phyloP scores from a whole-genome alignment of 1,139 yeast species.

The Suhomyces coccinellae region DNA sequence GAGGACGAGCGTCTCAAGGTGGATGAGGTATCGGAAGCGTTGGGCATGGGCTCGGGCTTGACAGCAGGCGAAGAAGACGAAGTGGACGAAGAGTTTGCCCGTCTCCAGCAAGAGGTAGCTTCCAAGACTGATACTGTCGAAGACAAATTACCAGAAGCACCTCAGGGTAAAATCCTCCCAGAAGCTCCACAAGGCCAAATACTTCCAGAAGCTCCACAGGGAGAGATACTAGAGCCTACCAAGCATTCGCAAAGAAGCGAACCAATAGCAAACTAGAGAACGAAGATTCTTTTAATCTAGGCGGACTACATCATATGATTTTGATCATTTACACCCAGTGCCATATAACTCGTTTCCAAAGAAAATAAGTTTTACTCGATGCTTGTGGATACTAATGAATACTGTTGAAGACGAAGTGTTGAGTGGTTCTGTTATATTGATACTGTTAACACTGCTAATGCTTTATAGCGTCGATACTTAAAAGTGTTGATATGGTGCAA shows the following conservation, averaged over 20 bases:
- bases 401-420: no score
- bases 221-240: conserved; percentile 4
- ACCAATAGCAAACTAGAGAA: conserved; percentile 1
- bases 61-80: conserved; percentile 61
- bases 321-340: no score
- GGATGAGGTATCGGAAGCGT: conserved; percentile 55
- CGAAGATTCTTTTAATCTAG: no score
- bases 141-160: conserved; percentile 17
- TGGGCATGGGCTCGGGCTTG: conserved; percentile 45
- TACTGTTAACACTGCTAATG: no score
- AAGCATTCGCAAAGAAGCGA: not conserved
- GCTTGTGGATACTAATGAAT: no score
- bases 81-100: conserved; percentile 62
- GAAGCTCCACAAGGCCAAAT: conserved; percentile 18
- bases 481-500: no score
- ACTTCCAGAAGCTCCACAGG: conserved; percentile 13
- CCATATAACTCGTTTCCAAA: no score
- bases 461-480: no score
- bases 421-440: no score
- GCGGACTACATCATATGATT: no score
- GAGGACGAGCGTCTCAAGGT: conserved; percentile 82
- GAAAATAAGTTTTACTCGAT: no score
- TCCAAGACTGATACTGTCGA: conserved; percentile 19
- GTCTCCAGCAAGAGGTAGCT: conserved; percentile 44
- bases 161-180: conserved; percentile 21